Percentiles rank a stretch among this genome's conserved stretches.
Evolutionary conservation across 2,329 filamentous ascomycete species (phyloP).

Genomic region (Nothophoma quercina): DNA sequence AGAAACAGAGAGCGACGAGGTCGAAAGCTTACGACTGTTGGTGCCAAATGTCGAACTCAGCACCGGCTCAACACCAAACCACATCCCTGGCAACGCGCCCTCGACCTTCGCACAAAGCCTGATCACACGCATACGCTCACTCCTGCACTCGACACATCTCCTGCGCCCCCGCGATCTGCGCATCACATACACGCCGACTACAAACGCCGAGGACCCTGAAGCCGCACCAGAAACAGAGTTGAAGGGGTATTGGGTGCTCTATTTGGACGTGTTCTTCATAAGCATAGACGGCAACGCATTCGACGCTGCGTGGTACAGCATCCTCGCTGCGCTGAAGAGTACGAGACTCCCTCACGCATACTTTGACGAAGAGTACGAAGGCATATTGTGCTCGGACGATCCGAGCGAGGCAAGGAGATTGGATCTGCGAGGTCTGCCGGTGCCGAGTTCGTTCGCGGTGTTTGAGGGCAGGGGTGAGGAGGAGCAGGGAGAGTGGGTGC

Average conservation of each 20-base stretch:
- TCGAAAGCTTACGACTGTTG: constrained; percentile 70
- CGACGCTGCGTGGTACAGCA: constrained; percentile 86
- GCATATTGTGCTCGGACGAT: constrained; percentile 75
- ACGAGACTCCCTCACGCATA: constrained; percentile 79
- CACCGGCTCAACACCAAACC: constrained; percentile 86
- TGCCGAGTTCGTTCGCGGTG: constrained; percentile 79
- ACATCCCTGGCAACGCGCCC: constrained; percentile 84
- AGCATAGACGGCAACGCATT: constrained; percentile 92
- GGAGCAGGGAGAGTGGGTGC: constrained; percentile 66
- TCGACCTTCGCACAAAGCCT: constrained; percentile 82
- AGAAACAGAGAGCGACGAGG: constrained; percentile 37
- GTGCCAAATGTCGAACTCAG: constrained; percentile 94
- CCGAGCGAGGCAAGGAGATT: constrained; percentile 64
- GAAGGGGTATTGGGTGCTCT: constrained; percentile 93
- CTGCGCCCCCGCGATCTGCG: constrained; percentile 73
- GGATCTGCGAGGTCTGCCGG: constrained; percentile 70
- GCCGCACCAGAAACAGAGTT: constrained; percentile 61
- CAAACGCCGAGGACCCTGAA: constrained; percentile 54
- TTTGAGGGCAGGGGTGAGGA: constrained; percentile 61
- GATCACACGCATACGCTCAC: constrained; percentile 77
- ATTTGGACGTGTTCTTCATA: constrained; percentile 94
- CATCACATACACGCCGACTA: constrained; percentile 70
- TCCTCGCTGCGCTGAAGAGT: constrained; percentile 80
- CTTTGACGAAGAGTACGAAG: constrained; percentile 84
- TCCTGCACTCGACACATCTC: constrained; percentile 75